Conservation (phyloP, 2,329 filamentous ascomycete species). For the Huntiella savannae region DNA sequence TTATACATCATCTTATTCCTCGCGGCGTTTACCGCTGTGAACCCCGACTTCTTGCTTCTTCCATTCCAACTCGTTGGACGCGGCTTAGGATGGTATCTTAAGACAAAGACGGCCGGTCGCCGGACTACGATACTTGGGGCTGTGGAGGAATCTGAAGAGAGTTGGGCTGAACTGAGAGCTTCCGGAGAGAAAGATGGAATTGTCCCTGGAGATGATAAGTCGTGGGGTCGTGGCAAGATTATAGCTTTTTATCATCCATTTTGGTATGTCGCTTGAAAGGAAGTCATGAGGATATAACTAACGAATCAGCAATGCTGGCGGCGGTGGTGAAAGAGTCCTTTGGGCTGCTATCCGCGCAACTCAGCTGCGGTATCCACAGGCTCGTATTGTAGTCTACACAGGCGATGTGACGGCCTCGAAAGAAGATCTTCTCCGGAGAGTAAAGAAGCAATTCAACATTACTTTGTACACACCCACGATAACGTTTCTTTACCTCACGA, state of each 20-base stretch:
- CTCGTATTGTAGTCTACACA: conserved; percentile 83
- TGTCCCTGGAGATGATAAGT: conserved; percentile 18
- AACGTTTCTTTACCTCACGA: conserved; percentile 78
- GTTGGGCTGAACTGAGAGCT: conserved; percentile 48
- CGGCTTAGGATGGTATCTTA: conserved; percentile 39
- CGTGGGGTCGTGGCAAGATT: conserved; percentile 54
- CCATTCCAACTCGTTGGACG: conserved; percentile 23
- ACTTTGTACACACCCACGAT: conserved; percentile 65
- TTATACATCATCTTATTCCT: conserved; percentile 9
- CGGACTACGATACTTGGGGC: conserved; percentile 36
- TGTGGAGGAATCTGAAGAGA: conserved; percentile 21
- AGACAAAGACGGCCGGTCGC: conserved; percentile 43
- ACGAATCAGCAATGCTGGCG: conserved; percentile 62
- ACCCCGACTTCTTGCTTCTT: conserved; percentile 17
- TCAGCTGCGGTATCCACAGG: conserved; percentile 71
- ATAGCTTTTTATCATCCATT: conserved; percentile 97
- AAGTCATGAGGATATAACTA: neutral
- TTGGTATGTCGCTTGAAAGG: conserved; percentile 38
- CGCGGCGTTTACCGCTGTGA: conserved; percentile 3
- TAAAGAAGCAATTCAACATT: conserved; percentile 83
- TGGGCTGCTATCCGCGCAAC: conserved; percentile 91
- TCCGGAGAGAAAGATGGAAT: neutral
- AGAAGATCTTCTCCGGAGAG: conserved; percentile 54
- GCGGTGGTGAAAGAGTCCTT: conserved; percentile 84
- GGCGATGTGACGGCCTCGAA: conserved; percentile 84